Conservation (phyloP, 805 yeast genomes). For the Barnettozyma vustinii region DNA sequence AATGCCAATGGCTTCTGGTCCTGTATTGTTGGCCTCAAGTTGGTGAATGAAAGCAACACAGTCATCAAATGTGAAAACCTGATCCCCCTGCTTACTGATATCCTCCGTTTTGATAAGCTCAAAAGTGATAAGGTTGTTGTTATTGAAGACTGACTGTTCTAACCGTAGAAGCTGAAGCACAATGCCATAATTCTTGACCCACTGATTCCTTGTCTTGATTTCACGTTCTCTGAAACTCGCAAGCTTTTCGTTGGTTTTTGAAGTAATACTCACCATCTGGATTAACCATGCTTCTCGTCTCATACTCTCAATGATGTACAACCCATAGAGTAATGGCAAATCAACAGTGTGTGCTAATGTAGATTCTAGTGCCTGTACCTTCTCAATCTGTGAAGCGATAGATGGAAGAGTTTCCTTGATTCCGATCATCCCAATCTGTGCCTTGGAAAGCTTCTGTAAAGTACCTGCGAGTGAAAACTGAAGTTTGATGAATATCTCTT, state of each 20-base stretch:
- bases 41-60: constrained; percentile 33
- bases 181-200: constrained; percentile 59
- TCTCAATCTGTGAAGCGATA: constrained; percentile 15
- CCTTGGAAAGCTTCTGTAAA: constrained; percentile 13
- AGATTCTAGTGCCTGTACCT: constrained; percentile 22
- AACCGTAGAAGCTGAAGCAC: constrained; percentile 33
- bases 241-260: constrained; percentile 49
- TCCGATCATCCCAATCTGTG: constrained; percentile 19
- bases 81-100: background rate
- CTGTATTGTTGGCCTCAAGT: constrained; percentile 28
- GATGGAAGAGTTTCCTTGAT: constrained; percentile 22
- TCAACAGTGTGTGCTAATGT: constrained; percentile 43
- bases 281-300: constrained; percentile 53
- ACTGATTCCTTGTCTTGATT: constrained; percentile 44
- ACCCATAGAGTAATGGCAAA: constrained; percentile 66
- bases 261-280: constrained; percentile 21
- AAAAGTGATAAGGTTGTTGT: constrained; percentile 14
- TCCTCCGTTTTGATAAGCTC: constrained; percentile 17
- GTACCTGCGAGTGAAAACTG: constrained; percentile 13
- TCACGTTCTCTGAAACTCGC: constrained; percentile 56
- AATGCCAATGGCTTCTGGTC: constrained; percentile 29
- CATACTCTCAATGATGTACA: constrained; percentile 56
- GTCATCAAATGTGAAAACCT: constrained; percentile 20
- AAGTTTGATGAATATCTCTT: constrained; percentile 28
- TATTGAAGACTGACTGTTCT: constrained; percentile 20